Percentiles rank a stretch among this genome's conserved stretches.
These are phyloP conservation scores for Taxawa tesnikishii DNA, from an alignment of 2,329 filamentous ascomycete species.

Conservation along the genomic window DNA sequence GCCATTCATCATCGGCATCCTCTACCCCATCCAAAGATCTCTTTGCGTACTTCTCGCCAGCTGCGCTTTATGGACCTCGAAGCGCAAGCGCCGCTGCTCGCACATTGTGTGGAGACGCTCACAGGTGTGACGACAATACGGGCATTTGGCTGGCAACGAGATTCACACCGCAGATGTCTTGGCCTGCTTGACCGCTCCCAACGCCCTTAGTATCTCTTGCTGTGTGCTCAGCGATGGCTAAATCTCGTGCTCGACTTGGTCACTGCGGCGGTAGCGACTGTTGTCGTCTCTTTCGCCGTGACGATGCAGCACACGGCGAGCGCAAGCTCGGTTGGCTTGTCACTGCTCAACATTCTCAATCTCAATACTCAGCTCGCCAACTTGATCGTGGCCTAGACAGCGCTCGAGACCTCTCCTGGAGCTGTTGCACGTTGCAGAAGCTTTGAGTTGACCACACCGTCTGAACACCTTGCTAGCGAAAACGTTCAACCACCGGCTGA, in stretches of 20 bases:
- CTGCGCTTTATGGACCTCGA: constrained; percentile 42
- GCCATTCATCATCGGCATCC: constrained; percentile 15
- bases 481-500: constrained; percentile 52
- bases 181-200: constrained; percentile 27
- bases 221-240: constrained; percentile 34
- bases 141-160: constrained; percentile 34
- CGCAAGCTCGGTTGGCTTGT: too few relatives aligned
- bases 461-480: too few relatives aligned
- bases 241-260: constrained; percentile 27
- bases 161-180: constrained; percentile 25
- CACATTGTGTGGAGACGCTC: constrained; percentile 39
- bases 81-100: constrained; percentile 36
- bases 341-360: constrained; percentile 39
- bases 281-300: constrained; percentile 23
- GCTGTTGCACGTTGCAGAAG: constrained; percentile 42
- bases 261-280: constrained; percentile 19
- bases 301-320: constrained; percentile 36
- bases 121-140: constrained; percentile 37
- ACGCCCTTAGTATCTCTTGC: constrained; percentile 31
- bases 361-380: constrained; percentile 41
- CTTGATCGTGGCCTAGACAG: constrained; percentile 42
- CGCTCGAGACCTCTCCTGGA: constrained; percentile 45
- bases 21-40: constrained; percentile 33
- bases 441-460: too few relatives aligned
- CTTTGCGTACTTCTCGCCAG: constrained; percentile 36